Conservation (phyloP, 495 filamentous ascomycete species). For the Cudoniella acicularis region DNA sequence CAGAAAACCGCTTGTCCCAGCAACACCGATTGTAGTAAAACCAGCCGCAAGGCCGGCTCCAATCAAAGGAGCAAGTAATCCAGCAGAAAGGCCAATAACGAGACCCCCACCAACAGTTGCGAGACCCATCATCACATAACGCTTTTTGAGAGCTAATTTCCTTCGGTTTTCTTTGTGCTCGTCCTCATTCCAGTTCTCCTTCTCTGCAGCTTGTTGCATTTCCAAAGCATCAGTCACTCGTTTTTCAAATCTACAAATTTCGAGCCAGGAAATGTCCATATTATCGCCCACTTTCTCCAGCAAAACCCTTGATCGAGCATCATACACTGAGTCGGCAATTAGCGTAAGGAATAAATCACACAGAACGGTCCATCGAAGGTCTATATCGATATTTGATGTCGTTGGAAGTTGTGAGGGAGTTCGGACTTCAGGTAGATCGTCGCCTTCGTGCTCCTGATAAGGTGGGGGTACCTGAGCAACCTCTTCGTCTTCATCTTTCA, state of each 20-base stretch:
- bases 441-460: conserved; percentile 65
- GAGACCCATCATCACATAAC: conserved; percentile 92
- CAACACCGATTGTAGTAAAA: conserved; percentile 90
- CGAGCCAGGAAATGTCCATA: conserved; percentile 81
- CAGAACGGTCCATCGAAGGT: conserved; percentile 94
- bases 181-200: conserved; percentile 96
- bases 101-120: conserved; percentile 94
- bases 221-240: conserved; percentile 94
- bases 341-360: conserved; percentile 95
- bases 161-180: conserved; percentile 88
- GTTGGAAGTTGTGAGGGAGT: conserved; percentile 77
- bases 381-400: conserved; percentile 85
- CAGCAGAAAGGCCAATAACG: conserved; percentile 93
- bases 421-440: conserved; percentile 69
- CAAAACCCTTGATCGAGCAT: conserved; percentile 80
- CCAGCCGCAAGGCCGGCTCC: conserved; percentile 92
- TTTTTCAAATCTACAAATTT: conserved; percentile 96
- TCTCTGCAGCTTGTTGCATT: conserved; percentile 89
- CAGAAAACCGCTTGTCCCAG: conserved; percentile 83
- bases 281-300: conserved; percentile 78
- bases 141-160: conserved; percentile 73
- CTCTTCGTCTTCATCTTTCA: conserved; percentile 32
- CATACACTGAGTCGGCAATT: conserved; percentile 92
- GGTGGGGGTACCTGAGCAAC: conserved; percentile 59
- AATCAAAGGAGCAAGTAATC: conserved; percentile 88